These are phyloP conservation scores for Tylopilus vinaceipallidus DNA, from an alignment of 768 basidiomycete genomes.

Conservation along the genomic window DNA sequence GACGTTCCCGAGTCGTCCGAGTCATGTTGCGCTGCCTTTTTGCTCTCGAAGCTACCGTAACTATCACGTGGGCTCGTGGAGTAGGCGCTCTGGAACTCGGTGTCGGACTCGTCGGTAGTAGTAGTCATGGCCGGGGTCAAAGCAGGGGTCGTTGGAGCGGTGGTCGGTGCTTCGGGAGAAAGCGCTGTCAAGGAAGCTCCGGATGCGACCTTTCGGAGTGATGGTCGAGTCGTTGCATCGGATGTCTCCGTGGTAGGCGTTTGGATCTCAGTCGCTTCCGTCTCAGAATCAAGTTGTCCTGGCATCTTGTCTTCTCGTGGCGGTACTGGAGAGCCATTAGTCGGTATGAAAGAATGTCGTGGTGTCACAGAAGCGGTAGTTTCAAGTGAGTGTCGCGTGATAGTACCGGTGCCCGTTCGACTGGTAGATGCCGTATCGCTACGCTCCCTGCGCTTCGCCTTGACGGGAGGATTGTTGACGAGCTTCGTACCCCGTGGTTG, in stretches of 20 bases:
- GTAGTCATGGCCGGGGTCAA: slow-evolving; percentile 34
- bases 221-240: slow-evolving; percentile 5
- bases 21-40: slow-evolving; percentile 20
- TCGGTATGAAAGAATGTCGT: slow-evolving; percentile 25
- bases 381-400: slow-evolving; percentile 26
- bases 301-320: slow-evolving; percentile 35
- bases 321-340: slow-evolving; percentile 26
- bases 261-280: slow-evolving; percentile 18
- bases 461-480: slow-evolving; percentile 29
- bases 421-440: slow-evolving; percentile 68
- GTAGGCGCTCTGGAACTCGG: slow-evolving; percentile 86
- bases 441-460: slow-evolving; percentile 46
- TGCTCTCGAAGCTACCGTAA: slow-evolving; percentile 47
- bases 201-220: slow-evolving; percentile 35
- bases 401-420: slow-evolving; percentile 40
- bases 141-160: slow-evolving; percentile 36
- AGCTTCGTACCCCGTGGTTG: slow-evolving; percentile 37
- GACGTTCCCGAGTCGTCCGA: slow-evolving; percentile 32
- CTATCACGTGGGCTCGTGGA: slow-evolving; percentile 72
- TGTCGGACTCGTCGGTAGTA: slow-evolving; percentile 73
- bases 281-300: slow-evolving; percentile 41
- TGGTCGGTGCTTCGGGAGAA: slow-evolving; percentile 20
- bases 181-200: slow-evolving; percentile 29
- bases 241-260: slow-evolving; percentile 33
- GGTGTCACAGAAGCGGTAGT: slow-evolving; percentile 27